These are phyloP conservation scores for Secale cereale DNA, from an alignment of 176 grass and related monocot species.

Conservation along the genomic window DNA sequence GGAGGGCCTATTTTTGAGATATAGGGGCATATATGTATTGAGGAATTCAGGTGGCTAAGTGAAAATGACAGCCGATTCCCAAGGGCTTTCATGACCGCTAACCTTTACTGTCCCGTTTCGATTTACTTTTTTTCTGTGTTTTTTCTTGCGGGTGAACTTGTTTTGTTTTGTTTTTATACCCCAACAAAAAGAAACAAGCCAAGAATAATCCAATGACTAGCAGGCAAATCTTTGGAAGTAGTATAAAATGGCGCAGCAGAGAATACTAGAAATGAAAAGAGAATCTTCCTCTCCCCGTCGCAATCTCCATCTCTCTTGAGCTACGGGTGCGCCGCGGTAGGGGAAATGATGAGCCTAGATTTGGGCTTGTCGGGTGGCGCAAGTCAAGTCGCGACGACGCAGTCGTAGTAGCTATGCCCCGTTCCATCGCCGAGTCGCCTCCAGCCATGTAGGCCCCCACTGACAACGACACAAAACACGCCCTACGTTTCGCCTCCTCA, in stretches of 20 bases:
- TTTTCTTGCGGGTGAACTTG: too few relatives aligned
- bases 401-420: background rate
- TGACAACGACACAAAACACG: background rate
- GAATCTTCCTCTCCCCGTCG: background rate
- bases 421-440: constrained; percentile 20
- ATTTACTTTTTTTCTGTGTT: background rate
- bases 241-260: background rate
- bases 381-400: constrained; percentile 37
- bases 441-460: constrained; percentile 18
- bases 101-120: background rate
- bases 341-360: constrained; percentile 46
- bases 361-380: constrained; percentile 6
- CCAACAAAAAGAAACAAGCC: background rate
- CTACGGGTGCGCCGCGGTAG: background rate
- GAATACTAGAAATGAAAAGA: background rate
- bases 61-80: background rate
- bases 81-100: background rate
- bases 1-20: too few relatives aligned
- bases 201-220: background rate
- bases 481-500: constrained; percentile 32
- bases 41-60: too few relatives aligned
- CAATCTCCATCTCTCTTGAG: background rate
- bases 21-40: too few relatives aligned
- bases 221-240: background rate
- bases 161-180: too few relatives aligned